A percentile compares a stretch with the other conserved stretches of the same genome.
phyloP scores from a whole-genome alignment of 352 stramenopile genomes.

The Phytopythium montanum region DNA sequence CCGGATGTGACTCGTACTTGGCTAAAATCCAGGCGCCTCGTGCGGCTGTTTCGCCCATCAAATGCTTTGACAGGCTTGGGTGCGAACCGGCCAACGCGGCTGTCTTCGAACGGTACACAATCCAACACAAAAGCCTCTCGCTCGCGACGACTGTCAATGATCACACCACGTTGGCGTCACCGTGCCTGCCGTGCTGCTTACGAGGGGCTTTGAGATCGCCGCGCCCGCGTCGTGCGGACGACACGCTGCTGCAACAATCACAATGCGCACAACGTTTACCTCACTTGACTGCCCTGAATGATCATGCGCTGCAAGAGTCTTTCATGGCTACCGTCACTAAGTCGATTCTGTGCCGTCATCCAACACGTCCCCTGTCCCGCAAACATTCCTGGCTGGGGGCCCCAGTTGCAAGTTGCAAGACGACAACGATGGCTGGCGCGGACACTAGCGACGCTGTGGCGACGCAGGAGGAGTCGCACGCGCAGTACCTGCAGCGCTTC shows the following conservation, averaged over 20 bases:
- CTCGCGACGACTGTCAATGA: neutral
- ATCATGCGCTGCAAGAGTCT: no score
- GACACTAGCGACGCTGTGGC: neutral
- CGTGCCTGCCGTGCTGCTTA: neutral
- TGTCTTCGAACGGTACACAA: neutral
- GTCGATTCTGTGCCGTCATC: no score
- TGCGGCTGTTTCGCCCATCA: neutral
- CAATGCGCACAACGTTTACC: neutral
- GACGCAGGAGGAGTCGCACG: constrained; percentile 36
- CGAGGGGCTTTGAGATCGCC: no score
- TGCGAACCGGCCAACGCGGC: neutral
- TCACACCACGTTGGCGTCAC: neutral
- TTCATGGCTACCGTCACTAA: no score
- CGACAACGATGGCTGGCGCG: constrained; percentile 26
- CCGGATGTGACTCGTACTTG: neutral
- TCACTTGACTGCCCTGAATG: neutral
- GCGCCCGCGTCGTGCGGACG: neutral
- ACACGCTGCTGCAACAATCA: neutral
- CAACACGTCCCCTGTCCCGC: no score
- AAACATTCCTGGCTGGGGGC: no score
- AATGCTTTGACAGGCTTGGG: neutral
- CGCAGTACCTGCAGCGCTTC: constrained; percentile 66
- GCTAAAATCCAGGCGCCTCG: neutral
- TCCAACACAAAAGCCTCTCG: no score
- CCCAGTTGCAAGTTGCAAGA: no score